Evolutionary conservation across 208 protist species (phyloP).

Genomic region (Leishmania lainsoni): DNA sequence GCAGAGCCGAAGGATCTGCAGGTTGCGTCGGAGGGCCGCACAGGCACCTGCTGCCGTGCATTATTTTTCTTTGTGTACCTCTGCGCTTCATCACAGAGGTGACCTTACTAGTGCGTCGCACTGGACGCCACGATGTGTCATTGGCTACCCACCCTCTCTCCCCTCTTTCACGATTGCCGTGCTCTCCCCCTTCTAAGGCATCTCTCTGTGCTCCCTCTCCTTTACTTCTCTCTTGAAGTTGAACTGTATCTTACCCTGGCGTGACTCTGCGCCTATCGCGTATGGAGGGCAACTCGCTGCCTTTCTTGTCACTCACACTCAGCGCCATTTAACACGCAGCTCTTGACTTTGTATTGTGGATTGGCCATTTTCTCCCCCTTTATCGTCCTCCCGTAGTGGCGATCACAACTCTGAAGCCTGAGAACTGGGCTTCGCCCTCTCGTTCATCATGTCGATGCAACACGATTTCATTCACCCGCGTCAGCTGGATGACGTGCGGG

Average conservation of each 20-base stretch:
- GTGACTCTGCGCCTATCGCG: neutral
- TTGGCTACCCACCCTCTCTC: neutral
- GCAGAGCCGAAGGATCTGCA: neutral
- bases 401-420: neutral
- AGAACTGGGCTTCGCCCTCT: neutral
- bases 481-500: slow-evolving; percentile 42
- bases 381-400: neutral
- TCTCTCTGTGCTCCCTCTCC: neutral
- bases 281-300: neutral
- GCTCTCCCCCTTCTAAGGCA: neutral
- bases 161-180: neutral
- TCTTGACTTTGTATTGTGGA: neutral
- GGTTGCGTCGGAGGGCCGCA: neutral
- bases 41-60: neutral
- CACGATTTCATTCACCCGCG: slow-evolving; percentile 37
- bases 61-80: neutral
- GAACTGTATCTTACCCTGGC: neutral
- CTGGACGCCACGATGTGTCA: neutral
- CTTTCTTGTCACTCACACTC: neutral
- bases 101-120: neutral
- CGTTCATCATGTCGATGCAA: slow-evolving; percentile 36
- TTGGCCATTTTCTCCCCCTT: neutral
- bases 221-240: neutral
- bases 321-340: neutral
- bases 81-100: neutral